Base-by-base conservation (phyloP, 148 eudicot species). In the Amaranthus hypochondriacus region DNA sequence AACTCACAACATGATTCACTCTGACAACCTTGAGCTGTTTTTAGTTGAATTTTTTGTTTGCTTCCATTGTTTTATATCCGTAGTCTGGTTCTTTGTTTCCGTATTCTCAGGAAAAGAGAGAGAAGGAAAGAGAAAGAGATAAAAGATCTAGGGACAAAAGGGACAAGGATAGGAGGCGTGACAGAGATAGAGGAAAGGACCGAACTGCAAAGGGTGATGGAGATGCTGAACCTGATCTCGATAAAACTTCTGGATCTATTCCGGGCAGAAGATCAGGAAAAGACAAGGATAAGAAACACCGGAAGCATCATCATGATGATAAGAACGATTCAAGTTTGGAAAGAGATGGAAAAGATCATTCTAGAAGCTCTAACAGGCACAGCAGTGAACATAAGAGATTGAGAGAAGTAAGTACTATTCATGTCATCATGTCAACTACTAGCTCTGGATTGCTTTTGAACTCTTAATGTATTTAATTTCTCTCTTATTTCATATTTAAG, bases 271-370 rank as follows among this genome's bases (percentile, higher is more conserved):
- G 78, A 61, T 83, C 86, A 6, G 87, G 85, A 81, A 90, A 82
- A 82, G 92, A 87, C 67, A 87, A 83, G 84, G 92, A 85, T 52
- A 89, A 74, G 82, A 93, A 77, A 74, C 90, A 84, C 73, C 84
- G 83, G 61, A 90, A 85, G 76, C 83, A 85, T 62, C 82, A 81
- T 73, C 72, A 69, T 18, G 86, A 77, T 76, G 84, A 78, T 69
- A 84, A 79, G 65, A 88, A 89, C 49, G 89, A 84, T 61, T 55
- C 72, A 64, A 84, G 81, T 81, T 79, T 81, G n/a, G 93, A 83
- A 73, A 92, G 83, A 78, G 79, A 74, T 54, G 90, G 83, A 71
- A 90, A 76, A 75, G 97, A 89, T 51, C 77, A 77, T 79, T 84
- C 86, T 52, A 90, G 81, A 82, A 81, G 79, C 73, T 89, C 89